Evolutionary conservation across 148 eudicot genomes (phyloP).

Genomic region (Suaeda aralocaspica): DNA sequence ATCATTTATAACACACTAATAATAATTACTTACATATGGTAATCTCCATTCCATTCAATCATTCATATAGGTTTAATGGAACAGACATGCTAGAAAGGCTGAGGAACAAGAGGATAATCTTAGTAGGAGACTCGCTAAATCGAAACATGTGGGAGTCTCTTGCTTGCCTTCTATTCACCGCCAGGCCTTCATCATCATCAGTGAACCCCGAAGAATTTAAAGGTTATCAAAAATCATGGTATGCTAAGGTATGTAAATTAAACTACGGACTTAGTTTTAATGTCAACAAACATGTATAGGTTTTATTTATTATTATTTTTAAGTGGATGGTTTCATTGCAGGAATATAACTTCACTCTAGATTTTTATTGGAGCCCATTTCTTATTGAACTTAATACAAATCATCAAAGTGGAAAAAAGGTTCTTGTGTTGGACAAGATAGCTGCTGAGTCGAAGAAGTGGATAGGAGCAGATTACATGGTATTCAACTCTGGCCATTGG

Average conservation of each 20-base stretch:
- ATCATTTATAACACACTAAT: too few relatives aligned
- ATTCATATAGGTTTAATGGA: background rate
- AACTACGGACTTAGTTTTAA: too few relatives aligned
- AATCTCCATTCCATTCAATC: too few relatives aligned
- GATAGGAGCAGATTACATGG: slow-evolving; percentile 44
- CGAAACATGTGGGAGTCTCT: slow-evolving; percentile 4
- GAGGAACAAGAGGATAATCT: background rate
- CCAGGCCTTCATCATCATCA: background rate
- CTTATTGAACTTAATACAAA: slow-evolving; percentile 27
- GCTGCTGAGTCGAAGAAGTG: slow-evolving; percentile 21
- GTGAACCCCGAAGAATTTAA: background rate
- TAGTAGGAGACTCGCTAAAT: background rate
- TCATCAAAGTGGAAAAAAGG: slow-evolving; percentile 27
- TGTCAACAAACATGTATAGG: too few relatives aligned
- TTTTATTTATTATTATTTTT: too few relatives aligned
- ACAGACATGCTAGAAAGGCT: background rate
- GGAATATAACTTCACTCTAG: slow-evolving; percentile 44
- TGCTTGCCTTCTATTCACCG: background rate
- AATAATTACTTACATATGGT: too few relatives aligned
- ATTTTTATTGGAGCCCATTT: slow-evolving; percentile 50
- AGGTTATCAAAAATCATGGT: slow-evolving; percentile 5
- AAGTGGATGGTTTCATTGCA: slow-evolving; percentile 7
- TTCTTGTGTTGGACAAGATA: slow-evolving; percentile 35
- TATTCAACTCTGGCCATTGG: slow-evolving; percentile 57
- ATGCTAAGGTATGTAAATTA: slow-evolving; percentile 28